Base-by-base conservation (phyloP, 768 basidiomycete species). In the Rhizopogon vulgaris region DNA sequence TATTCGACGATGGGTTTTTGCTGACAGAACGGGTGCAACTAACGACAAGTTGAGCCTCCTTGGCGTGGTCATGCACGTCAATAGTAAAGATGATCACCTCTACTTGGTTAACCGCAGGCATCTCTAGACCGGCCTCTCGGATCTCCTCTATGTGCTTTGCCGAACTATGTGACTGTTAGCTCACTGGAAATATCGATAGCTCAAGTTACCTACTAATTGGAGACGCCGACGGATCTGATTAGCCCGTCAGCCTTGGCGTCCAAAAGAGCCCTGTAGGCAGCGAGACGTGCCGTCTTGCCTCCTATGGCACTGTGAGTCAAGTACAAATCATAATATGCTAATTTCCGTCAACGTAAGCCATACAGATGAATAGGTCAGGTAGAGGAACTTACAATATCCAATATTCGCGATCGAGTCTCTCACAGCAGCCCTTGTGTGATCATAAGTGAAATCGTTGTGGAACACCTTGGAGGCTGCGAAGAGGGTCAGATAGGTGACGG, bases 81-180 rank as follows among this genome's bases (percentile, higher is more conserved):
- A 18, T 17, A 6, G 18, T 32, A 10, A 8, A 10, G 53, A 64
- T 58, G 52, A 70, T 17, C 51, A 82, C 85, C 74, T 89, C 86
- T 53, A 89, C 76, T 63, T 90, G 87, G 61, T 90, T 89, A 40
- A 90, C 80, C 1, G 78, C 64, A 8, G 87, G 87, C 51, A 74
- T 67, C 53, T 83, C 78, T 28, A 78, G 72, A 0, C 84, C 84
- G 1, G 81, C 80, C 9, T 69, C 69, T 48, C 67, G 72, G 42
- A 89, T 82, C 67, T 89, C 85, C 61, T 87, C 79, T 3, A 88
- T 69, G 60, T 89, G 86, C 32, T 78, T 77, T 15, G 83, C 67
- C 32, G 75, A 75, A 59, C 85, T 88, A 15, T 54, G 15, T 28
- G 28, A 51, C 6, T 15, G 27, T 28, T 14, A 40, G 32, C 5